These are phyloP conservation scores for Rhizoclosmatium sp. DNA, from an alignment of 192 early-diverging fungal species.

Conservation along the genomic window DNA sequence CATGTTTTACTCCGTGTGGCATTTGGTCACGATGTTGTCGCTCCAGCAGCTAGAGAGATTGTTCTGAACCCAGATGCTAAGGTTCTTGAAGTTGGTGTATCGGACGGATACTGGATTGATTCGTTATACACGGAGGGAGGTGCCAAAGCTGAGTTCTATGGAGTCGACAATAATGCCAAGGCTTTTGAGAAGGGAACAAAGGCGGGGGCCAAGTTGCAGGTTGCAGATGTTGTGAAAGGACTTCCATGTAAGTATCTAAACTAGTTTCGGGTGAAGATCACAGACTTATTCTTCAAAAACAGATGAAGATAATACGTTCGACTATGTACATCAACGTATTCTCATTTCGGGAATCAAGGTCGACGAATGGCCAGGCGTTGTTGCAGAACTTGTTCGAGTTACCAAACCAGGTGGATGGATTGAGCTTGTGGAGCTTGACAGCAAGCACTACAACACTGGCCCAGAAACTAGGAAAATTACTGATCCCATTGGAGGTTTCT, in stretches of 20 bases:
- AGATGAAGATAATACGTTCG: slow-evolving; percentile 56
- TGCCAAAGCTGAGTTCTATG: not conserved
- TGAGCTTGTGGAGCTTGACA: slow-evolving; percentile 50
- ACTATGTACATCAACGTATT: slow-evolving; percentile 57
- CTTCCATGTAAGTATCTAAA: slow-evolving; percentile 18
- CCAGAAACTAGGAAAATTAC: no score
- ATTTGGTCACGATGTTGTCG: not conserved
- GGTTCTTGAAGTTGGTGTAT: slow-evolving; percentile 21
- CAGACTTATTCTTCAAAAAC: not conserved
- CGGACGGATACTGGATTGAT: slow-evolving; percentile 15
- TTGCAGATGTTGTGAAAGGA: slow-evolving; percentile 25
- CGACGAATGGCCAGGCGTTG: slow-evolving; percentile 47
- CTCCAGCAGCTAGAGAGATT: not conserved
- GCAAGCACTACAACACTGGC: no score
- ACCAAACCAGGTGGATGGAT: slow-evolving; percentile 61
- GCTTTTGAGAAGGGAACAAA: not conserved
- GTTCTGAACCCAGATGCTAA: not conserved
- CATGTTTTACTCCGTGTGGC: not conserved
- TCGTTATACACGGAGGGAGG: not conserved
- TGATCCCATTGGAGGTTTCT: no score
- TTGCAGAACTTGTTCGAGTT: slow-evolving; percentile 58
- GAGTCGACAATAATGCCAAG: slow-evolving; percentile 18
- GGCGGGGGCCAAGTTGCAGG: not conserved
- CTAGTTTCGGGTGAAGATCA: not conserved
- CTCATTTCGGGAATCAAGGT: slow-evolving; percentile 45